These are phyloP conservation scores for Vigna nakashimae DNA, from an alignment of 306 rosid genomes.

Conservation along the genomic window DNA sequence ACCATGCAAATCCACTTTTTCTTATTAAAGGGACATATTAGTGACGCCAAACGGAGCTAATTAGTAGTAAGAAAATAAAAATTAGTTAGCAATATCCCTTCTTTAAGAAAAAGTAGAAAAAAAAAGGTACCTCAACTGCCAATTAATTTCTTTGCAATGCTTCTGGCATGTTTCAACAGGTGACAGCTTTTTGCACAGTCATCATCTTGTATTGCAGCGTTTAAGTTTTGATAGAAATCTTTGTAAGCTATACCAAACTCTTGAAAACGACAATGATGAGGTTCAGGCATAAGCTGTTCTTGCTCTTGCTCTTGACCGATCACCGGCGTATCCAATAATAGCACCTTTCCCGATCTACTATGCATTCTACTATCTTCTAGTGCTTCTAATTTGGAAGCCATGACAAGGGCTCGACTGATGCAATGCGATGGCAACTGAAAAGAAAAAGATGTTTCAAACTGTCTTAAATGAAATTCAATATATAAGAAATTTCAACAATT, in stretches of 20 bases:
- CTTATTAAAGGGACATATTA: not conserved
- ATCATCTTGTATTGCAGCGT: slow-evolving; percentile 55
- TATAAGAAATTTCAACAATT: slow-evolving; percentile 30
- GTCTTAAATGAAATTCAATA: slow-evolving; percentile 16
- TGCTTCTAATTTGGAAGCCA: slow-evolving; percentile 82
- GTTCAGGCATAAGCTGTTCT: slow-evolving; percentile 44
- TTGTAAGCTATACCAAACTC: slow-evolving; percentile 49
- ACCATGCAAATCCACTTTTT: not conserved
- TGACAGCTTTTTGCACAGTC: slow-evolving; percentile 53
- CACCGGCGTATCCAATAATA: slow-evolving; percentile 36
- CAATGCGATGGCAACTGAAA: slow-evolving; percentile 80
- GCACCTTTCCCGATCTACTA: slow-evolving; percentile 46
- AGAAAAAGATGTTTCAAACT: slow-evolving; percentile 32
- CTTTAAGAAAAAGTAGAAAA: not conserved
- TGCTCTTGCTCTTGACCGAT: slow-evolving; percentile 49
- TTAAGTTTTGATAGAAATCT: slow-evolving; percentile 60
- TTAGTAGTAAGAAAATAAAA: slow-evolving; percentile 15
- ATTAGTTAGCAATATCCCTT: not conserved
- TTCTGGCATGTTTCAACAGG: slow-evolving; percentile 64
- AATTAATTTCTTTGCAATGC: slow-evolving; percentile 60
- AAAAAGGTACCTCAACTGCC: slow-evolving; percentile 47
- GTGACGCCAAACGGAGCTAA: slow-evolving; percentile 6
- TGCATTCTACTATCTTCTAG: slow-evolving; percentile 59
- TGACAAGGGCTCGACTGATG: slow-evolving; percentile 68
- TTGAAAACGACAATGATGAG: slow-evolving; percentile 26